Evolutionary conservation across 345 rosid genomes (phyloP).

Genomic region (Populus deltoides): DNA sequence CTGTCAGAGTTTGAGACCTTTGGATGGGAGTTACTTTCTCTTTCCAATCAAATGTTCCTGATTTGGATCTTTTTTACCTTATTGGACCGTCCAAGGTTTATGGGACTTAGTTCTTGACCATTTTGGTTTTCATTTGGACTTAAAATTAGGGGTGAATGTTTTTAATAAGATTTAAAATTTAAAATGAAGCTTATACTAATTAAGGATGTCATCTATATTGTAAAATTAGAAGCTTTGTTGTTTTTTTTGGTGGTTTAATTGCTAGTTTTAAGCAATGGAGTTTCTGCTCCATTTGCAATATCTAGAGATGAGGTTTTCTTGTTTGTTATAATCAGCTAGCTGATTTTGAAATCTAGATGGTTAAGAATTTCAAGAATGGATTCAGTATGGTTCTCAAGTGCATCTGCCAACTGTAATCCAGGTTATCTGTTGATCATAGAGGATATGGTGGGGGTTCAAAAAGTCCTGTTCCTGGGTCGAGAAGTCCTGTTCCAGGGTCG

Average conservation of each 20-base stretch:
- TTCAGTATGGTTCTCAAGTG: slow-evolving; percentile 9
- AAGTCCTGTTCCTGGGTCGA: slow-evolving; percentile 27
- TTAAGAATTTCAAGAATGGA: not conserved
- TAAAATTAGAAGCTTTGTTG: not conserved
- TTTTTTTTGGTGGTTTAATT: not conserved
- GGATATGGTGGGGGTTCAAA: slow-evolving; percentile 39
- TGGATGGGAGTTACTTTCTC: slow-evolving; percentile 1
- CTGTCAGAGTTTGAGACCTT: slow-evolving; percentile 14
- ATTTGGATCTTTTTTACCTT: not conserved
- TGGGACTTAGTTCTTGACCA: not conserved
- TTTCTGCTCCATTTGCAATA: not conserved
- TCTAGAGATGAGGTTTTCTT: not conserved
- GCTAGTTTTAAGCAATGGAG: not conserved
- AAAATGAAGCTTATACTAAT: not conserved
- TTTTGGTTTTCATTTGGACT: not conserved
- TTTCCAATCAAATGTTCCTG: not conserved
- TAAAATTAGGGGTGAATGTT: not conserved
- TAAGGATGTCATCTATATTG: not conserved
- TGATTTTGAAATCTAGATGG: not conserved
- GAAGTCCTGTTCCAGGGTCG: slow-evolving; percentile 39
- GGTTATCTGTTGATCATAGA: slow-evolving; percentile 41
- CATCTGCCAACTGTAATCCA: slow-evolving; percentile 10
- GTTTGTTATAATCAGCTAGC: not conserved
- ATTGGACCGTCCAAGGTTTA: not conserved
- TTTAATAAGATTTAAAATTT: not conserved